Evolutionary conservation across 805 yeast genomes (phyloP), one percentile per base, ranked within the genome.

Genomic region (Sungouiozyma intestinalis): DNA sequence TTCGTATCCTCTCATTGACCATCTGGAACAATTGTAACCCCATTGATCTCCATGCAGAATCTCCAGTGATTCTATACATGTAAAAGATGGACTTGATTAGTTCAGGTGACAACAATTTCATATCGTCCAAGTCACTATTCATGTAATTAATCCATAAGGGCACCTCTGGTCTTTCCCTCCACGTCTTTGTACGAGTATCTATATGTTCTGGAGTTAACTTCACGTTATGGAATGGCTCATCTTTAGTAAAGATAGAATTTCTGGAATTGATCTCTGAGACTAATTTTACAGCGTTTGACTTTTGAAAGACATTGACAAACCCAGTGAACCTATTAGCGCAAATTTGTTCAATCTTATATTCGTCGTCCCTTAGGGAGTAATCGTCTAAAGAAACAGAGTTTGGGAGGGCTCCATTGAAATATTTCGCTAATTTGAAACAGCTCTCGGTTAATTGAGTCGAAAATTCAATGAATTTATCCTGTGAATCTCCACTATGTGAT

Each of bases 21-120:
- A 62, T 61, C 35, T 63, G 51, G 54, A 74, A 69, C 64, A 74
- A 63, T 41, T 60, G 58, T 70, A 73, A 66, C 1, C 81, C 84
- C 48, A 68, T 62, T 2, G 69, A 68, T 45, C 79, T 71, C 75
- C 82, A 79, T 47, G 63, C 61, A 1, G 65, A 50, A 44, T 79
- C 80, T 4, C 81, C 81, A 0, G 83, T 78, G 40, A 76, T 66
- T 44, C 84, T 65, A 49, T 74, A 78, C 61, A 78, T 62, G 51
- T 73, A 70, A 48, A 74, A 74, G 3, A 80, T 65, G 0, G 82
- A 73, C 53, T 79, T 83, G 36, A 79, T 69, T 16, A 78, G 71
- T 51, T 77, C 80, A 0, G 85, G 81, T 17, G 81, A 66, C 17
- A 79, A 57, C n/a, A 73, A 56, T 45, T 66, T 74, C 7, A 17